Evolutionary conservation across 2,329 filamentous ascomycete species (phyloP).

Genomic region (Sporothrix euskadiensis): DNA sequence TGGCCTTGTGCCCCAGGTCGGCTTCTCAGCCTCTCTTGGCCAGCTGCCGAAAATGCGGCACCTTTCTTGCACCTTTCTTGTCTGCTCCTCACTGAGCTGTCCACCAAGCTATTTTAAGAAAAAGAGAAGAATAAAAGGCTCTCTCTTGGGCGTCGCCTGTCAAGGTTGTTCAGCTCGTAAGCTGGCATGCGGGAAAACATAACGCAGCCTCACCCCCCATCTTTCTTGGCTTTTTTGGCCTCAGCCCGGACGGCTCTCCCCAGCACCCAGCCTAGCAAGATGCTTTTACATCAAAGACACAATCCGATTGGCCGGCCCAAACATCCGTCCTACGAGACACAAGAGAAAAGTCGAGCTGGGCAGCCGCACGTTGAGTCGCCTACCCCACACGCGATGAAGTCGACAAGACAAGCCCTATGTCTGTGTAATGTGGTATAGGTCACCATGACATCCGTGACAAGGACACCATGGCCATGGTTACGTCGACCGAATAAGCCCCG

Average conservation of each 20-base stretch:
- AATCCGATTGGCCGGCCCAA: neutral
- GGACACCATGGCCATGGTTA: neutral
- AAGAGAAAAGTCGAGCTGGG: neutral
- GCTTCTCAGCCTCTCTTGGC: conserved; percentile 3
- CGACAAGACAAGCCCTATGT: neutral
- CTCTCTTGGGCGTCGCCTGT: neutral
- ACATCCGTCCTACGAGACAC: neutral
- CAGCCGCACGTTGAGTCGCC: neutral
- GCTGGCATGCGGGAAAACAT: neutral
- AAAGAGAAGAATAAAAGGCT: neutral
- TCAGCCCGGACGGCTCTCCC: neutral
- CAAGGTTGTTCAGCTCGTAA: neutral
- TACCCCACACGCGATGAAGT: conserved; percentile 3
- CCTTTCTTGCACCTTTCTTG: neutral
- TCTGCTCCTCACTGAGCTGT: neutral
- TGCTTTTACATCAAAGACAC: neutral
- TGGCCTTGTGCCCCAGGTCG: neutral
- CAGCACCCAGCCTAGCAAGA: neutral
- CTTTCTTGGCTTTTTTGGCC: neutral
- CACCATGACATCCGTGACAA: neutral
- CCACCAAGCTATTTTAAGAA: conserved; percentile 6
- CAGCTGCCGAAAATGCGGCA: neutral
- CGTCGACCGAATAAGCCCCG: neutral
- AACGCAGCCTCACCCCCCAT: conserved; percentile 14
- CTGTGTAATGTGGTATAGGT: neutral